phyloP scores from a whole-genome alignment of 2,329 filamentous ascomycete genomes.

The Colletotrichum filicis region DNA sequence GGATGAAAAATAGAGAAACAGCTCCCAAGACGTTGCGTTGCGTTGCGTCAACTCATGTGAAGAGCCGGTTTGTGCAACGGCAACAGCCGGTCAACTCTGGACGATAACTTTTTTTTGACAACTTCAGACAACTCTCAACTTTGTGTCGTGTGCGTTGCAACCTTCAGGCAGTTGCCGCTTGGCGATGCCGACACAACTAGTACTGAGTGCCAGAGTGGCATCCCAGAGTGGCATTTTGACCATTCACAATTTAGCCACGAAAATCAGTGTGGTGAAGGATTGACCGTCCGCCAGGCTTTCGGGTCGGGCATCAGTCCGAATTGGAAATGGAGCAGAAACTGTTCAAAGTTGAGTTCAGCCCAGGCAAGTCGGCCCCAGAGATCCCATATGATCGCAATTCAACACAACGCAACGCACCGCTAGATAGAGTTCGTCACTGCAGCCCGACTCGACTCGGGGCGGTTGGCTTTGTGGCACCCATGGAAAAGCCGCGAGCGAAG shows the following conservation, averaged over 20 bases:
- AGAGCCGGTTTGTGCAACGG: conserved; percentile 14
- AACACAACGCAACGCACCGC: background rate
- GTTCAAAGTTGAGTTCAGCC: conserved; percentile 7
- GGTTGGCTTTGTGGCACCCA: conserved; percentile 3
- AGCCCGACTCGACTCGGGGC: conserved; percentile 8
- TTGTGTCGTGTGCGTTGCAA: conserved; percentile 6
- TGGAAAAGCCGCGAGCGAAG: conserved; percentile 11
- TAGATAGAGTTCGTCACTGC: conserved; percentile 16
- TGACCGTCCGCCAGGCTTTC: background rate
- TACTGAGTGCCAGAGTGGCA: background rate
- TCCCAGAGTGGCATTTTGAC: background rate
- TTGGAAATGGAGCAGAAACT: background rate
- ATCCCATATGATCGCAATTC: conserved; percentile 3
- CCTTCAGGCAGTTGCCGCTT: conserved; percentile 11
- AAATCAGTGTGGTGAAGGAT: background rate
- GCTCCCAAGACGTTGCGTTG: background rate
- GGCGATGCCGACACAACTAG: conserved; percentile 9
- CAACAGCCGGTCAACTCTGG: conserved; percentile 6
- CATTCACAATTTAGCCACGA: background rate
- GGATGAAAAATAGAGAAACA: conserved; percentile 7
- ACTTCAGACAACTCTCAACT: background rate
- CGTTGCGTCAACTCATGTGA: background rate
- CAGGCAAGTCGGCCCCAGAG: background rate
- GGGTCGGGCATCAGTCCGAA: conserved; percentile 5
- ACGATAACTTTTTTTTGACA: background rate